A percentile compares a stretch with the other conserved stretches of the same genome.
Conservation (phyloP, 1,284 basidiomycete species). For the Agroathelia rolfsii region DNA sequence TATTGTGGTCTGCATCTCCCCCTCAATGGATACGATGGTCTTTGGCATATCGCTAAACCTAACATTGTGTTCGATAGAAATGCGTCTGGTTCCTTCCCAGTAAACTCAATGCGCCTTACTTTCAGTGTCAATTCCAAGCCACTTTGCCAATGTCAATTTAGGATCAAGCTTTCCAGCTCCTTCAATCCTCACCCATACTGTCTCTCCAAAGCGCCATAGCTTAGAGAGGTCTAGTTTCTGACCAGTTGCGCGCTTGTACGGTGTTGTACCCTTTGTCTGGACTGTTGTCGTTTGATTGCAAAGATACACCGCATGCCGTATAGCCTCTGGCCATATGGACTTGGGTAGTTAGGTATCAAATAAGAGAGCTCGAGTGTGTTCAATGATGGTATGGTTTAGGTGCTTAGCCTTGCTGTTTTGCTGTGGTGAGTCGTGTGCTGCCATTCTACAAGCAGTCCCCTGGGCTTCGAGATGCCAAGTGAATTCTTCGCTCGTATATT, state of each 20-base stretch:
- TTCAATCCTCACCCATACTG: conserved; percentile 17
- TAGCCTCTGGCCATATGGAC: conserved; percentile 26
- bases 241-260: conserved; percentile 18
- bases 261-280: conserved; percentile 21
- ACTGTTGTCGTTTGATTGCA: conserved; percentile 26
- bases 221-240: conserved; percentile 22
- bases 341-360: conserved; percentile 15
- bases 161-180: conserved; percentile 17
- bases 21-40: conserved; percentile 17
- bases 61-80: conserved; percentile 26
- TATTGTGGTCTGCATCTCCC: conserved; percentile 17
- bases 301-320: conserved; percentile 24
- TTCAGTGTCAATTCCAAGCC: conserved; percentile 21
- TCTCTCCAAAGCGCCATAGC: conserved; percentile 21
- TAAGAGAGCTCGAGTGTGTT: conserved; percentile 18
- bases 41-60: conserved; percentile 12
- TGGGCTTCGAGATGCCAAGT: conserved; percentile 13
- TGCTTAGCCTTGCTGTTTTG: conserved; percentile 26
- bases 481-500: conserved; percentile 21
- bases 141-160: conserved; percentile 16
- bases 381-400: conserved; percentile 20
- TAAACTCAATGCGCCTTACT: conserved; percentile 24
- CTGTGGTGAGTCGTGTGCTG: conserved; percentile 25
- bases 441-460: conserved; percentile 22
- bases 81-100: conserved; percentile 19